phyloP scores from a whole-genome alignment of 768 basidiomycete species.

The Phanerochaete sordida region DNA sequence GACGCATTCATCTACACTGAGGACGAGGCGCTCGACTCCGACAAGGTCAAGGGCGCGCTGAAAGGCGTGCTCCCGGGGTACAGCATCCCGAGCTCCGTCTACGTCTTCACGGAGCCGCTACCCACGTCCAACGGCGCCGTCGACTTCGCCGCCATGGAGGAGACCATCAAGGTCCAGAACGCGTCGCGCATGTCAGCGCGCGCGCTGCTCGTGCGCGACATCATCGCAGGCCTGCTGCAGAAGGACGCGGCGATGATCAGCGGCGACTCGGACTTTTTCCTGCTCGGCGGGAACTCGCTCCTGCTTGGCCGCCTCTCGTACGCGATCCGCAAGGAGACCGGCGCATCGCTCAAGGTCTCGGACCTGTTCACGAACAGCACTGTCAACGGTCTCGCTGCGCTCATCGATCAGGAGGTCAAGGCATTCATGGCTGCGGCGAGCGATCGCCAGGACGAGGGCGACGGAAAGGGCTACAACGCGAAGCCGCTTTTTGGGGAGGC shows the following conservation, averaged over 20 bases:
- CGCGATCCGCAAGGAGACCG: constrained; percentile 24
- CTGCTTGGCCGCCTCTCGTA: constrained; percentile 22
- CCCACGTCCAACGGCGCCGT: constrained; percentile 20
- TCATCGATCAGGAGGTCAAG: constrained; percentile 29
- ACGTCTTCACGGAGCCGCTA: constrained; percentile 25
- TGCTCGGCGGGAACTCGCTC: constrained; percentile 46
- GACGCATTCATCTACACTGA: constrained; percentile 37
- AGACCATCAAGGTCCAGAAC: constrained; percentile 14
- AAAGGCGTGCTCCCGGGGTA: constrained; percentile 34
- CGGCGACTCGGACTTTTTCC: constrained; percentile 23
- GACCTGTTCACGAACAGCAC: constrained; percentile 41
- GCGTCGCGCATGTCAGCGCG: constrained; percentile 15
- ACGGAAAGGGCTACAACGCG: neutral
- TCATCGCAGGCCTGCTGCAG: constrained; percentile 19
- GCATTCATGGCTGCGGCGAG: constrained; percentile 13
- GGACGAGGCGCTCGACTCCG: constrained; percentile 20
- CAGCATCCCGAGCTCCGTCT: constrained; percentile 33
- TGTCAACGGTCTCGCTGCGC: constrained; percentile 36
- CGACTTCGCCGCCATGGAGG: constrained; percentile 35
- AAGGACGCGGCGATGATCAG: constrained; percentile 18
- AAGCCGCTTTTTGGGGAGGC: neutral
- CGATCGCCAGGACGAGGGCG: constrained; percentile 1
- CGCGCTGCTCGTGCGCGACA: constrained; percentile 16
- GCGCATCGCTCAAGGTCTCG: constrained; percentile 34
- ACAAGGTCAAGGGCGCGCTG: constrained; percentile 14